Base-by-base conservation (phyloP, 148 eudicot genomes). In the Rhododendron vialii region DNA sequence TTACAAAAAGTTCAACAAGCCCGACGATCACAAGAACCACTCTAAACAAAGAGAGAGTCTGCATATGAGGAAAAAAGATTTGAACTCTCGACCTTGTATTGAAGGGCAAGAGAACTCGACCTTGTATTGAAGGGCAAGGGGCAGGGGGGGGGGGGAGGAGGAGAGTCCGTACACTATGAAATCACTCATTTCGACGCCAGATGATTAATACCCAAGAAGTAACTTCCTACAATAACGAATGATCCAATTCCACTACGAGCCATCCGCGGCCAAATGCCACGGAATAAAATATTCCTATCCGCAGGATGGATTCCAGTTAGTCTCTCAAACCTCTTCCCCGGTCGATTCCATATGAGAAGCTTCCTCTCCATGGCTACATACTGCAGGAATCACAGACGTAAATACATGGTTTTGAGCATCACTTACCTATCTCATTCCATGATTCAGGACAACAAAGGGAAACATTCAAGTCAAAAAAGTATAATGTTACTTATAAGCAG, bases 201-300 rank as follows among this genome's bases (percentile, higher is more conserved):
- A 84, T 89, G 92, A 84, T 95, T 91, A 80, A 94, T 89, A 73
- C 89, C 90, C 1, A 92, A 82, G 75, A 91, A 95, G 88, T 96
- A 96, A 86, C 94, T 88, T 71, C 99, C 95, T 7, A 93, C 93
- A 50, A 94, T 80, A 45, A 93, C 73, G 86, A 94, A 93, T 53
- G 99, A 97, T 36, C 95, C 90, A 81, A 97, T 78, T 67, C 99
- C 99, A 93, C 98, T 92, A 28, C 98, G 92, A 85, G 93, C 98
- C 95, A 92, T 92, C 87, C 99, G 91, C 84, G 90, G 88, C 88
- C 91, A 85, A 73, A 97, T 85, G 84, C 98, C 99, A 51, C 93
- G 92, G 65, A 90, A 88, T 88, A 97, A 85, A 4, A 95, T 87
- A 86, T 92, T 97, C 84, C 98, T 90, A 87, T 97, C 99, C 38